phyloP scores from a whole-genome alignment of 1,139 yeast genomes.

The Geotrichum carabidarum region DNA sequence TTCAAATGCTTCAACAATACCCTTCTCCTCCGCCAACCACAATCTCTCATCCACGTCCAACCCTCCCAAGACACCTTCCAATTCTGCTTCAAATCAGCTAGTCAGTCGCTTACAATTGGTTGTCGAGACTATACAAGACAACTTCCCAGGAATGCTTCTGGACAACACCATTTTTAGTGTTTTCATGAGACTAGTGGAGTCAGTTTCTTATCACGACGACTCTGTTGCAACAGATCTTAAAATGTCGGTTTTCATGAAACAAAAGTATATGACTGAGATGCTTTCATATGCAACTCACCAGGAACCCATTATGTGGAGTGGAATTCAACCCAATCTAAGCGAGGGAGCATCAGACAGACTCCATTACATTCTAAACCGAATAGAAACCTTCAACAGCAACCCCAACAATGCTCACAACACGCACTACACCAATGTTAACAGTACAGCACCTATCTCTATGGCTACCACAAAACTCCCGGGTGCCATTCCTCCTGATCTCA shows the following conservation, averaged over 20 bases:
- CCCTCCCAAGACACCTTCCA: conserved; percentile 4
- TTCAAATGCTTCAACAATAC: conserved; percentile 18
- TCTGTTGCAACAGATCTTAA: conserved; percentile 45
- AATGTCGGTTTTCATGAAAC: conserved; percentile 41
- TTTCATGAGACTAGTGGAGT: conserved; percentile 43
- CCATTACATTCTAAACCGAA: conserved; percentile 25
- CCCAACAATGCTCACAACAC: conserved; percentile 12
- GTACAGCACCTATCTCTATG: conserved; percentile 13
- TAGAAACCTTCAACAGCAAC: conserved; percentile 20
- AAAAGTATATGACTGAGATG: conserved; percentile 41
- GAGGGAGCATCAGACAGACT: conserved; percentile 29
- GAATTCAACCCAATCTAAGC: conserved; percentile 25
- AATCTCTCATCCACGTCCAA: conserved; percentile 10
- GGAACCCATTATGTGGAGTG: conserved; percentile 29
- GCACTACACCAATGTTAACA: conserved; percentile 7
- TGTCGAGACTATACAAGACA: conserved; percentile 44
- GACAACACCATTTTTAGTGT: conserved; percentile 46
- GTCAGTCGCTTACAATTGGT: conserved; percentile 34
- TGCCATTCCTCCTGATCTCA: conserved; percentile 34
- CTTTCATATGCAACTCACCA: conserved; percentile 27
- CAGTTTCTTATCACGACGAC: conserved; percentile 46
- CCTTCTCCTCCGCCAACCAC: conserved; percentile 17
- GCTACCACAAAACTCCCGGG: conserved; percentile 18
- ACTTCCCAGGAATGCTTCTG: conserved; percentile 52
- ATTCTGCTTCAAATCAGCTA: conserved; percentile 19